These are phyloP conservation scores for Tylopilus sp. DNA, from an alignment of 768 basidiomycete genomes.

Conservation along the genomic window DNA sequence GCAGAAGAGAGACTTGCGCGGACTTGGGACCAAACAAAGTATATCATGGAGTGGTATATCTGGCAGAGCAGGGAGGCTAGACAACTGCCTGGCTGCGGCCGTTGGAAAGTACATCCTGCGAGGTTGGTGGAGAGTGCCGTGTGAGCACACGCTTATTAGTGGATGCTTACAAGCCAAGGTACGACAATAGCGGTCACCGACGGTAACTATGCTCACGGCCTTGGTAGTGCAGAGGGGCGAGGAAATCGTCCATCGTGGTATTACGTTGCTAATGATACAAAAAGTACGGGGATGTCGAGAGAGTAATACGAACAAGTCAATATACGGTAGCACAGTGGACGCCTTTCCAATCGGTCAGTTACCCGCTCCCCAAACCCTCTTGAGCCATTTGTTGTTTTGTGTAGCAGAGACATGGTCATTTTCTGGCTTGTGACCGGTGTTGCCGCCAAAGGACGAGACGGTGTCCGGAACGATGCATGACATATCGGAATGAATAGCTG, in stretches of 20 bases:
- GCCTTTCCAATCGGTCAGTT: slow-evolving; percentile 4
- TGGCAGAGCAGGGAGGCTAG: slow-evolving; percentile 65
- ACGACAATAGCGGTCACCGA: slow-evolving; percentile 1
- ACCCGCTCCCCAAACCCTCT: slow-evolving; percentile 24
- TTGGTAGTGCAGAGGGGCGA: slow-evolving; percentile 1
- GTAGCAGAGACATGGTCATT: slow-evolving; percentile 4
- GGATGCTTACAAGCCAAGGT: slow-evolving; percentile 4
- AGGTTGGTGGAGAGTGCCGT: neutral
- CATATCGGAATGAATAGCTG: slow-evolving; percentile 32
- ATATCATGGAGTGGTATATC: slow-evolving; percentile 57
- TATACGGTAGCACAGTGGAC: slow-evolving; percentile 17
- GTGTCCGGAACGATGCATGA: slow-evolving; percentile 26
- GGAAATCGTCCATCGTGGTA: slow-evolving; percentile 15
- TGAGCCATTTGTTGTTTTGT: slow-evolving; percentile 24
- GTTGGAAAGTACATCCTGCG: slow-evolving; percentile 80
- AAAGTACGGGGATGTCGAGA: slow-evolving; percentile 15
- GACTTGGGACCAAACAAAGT: slow-evolving; percentile 58
- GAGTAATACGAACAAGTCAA: slow-evolving; percentile 13
- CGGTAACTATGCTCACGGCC: slow-evolving; percentile 13
- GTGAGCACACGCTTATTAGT: neutral
- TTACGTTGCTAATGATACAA: slow-evolving; percentile 34
- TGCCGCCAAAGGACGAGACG: slow-evolving; percentile 8
- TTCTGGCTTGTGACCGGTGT: slow-evolving; percentile 18
- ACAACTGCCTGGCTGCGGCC: slow-evolving; percentile 69
- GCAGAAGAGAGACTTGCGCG: slow-evolving; percentile 76